phyloP scores from a whole-genome alignment of 257 asterid genomes.

The Pogostemon cablin region DNA sequence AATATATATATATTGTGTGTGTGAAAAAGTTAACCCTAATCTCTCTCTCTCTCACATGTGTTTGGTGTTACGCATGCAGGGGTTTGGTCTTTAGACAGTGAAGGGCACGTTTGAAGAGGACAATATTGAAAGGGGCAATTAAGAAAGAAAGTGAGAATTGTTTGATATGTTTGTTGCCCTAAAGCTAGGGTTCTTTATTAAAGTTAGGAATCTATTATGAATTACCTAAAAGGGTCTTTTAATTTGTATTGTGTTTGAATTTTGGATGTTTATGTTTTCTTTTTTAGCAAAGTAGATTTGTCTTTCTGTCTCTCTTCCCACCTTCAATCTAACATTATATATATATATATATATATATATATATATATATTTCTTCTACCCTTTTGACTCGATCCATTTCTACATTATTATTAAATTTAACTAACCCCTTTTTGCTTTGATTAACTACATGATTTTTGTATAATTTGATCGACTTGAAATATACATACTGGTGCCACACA shows the following conservation, averaged over 20 bases:
- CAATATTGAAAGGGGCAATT: conserved; percentile 30
- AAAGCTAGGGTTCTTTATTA: conserved; percentile 41
- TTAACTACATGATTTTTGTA: too few species aligned
- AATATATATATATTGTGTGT: neutral
- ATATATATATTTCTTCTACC: too few species aligned
- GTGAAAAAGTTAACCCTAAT: conserved; percentile 6
- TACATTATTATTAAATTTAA: too few species aligned
- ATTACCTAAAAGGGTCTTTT: conserved; percentile 38
- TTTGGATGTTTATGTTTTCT: conserved; percentile 44
- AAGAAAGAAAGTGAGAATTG: conserved; percentile 18
- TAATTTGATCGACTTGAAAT: too few species aligned
- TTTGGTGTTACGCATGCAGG: conserved; percentile 43
- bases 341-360: too few species aligned
- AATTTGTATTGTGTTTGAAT: conserved; percentile 26
- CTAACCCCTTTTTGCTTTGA: too few species aligned
- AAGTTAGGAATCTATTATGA: conserved; percentile 30
- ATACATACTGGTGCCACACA: too few species aligned
- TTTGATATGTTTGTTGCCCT: conserved; percentile 31
- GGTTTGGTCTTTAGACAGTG: conserved; percentile 34
- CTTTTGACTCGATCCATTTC: too few species aligned
- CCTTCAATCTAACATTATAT: neutral
- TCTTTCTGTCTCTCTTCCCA: conserved; percentile 27
- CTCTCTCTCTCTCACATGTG: neutral
- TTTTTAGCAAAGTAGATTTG: conserved; percentile 41
- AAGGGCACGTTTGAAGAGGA: conserved; percentile 40